phyloP scores from a whole-genome alignment of 179 eudicot genomes.

The Dionaea muscipula region DNA sequence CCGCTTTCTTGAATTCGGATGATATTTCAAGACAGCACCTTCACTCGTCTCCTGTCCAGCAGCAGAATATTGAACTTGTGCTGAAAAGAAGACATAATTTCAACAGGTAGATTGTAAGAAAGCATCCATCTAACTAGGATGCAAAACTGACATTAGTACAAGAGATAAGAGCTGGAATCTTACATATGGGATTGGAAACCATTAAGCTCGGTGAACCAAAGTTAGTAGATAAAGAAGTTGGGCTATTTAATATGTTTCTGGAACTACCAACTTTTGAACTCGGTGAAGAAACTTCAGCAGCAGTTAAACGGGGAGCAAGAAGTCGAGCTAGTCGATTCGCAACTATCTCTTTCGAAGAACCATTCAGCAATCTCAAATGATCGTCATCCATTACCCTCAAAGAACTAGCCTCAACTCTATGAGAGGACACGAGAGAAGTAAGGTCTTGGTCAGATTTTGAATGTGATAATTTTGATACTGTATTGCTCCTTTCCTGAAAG shows the following conservation, averaged over 20 bases:
- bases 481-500: conserved; percentile 35
- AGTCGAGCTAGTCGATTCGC: conserved; percentile 32
- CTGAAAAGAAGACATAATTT: conserved; percentile 18
- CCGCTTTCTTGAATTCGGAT: conserved; percentile 47
- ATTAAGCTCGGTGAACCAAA: conserved; percentile 30
- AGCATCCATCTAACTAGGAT: conserved; percentile 1
- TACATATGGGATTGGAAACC: conserved; percentile 43
- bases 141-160: conserved; percentile 6
- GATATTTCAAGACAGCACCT: conserved; percentile 21
- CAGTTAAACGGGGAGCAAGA: conserved; percentile 26
- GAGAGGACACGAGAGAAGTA: conserved; percentile 57
- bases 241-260: conserved; percentile 23
- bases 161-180: conserved; percentile 21
- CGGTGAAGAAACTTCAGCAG: conserved; percentile 22
- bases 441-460: conserved; percentile 95
- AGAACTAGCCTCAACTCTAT: conserved; percentile 46
- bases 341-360: conserved; percentile 21
- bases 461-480: conserved; percentile 42
- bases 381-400: conserved; percentile 49
- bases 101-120: conserved; percentile 10
- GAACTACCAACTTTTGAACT: conserved; percentile 23
- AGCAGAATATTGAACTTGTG: conserved; percentile 29
- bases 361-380: conserved; percentile 30
- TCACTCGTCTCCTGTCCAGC: conserved; percentile 30
- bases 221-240: conserved; percentile 19